Evolutionary conservation across 2,329 filamentous ascomycete species (phyloP).

Genomic region (Talaromyces sp.): DNA sequence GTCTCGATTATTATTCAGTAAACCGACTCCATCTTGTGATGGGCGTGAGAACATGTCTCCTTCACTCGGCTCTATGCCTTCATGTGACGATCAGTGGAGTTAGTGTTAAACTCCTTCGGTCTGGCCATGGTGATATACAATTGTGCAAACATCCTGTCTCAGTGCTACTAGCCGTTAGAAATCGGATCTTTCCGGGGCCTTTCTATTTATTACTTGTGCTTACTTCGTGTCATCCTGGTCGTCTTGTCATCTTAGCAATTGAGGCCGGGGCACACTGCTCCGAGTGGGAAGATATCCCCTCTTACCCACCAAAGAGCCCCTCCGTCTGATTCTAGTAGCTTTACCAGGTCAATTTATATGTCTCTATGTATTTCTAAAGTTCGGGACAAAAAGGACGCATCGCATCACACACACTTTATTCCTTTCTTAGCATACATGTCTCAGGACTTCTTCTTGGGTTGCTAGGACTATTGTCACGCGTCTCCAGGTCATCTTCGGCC

Average conservation of each 20-base stretch:
- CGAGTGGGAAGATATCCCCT: neutral
- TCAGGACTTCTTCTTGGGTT: too few relatives aligned
- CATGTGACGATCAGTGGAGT: neutral
- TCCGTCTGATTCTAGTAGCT: neutral
- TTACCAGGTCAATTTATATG: neutral
- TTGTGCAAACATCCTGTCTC: neutral
- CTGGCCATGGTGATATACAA: neutral
- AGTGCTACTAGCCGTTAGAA: neutral
- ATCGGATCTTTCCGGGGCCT: neutral
- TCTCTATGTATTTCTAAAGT: too few relatives aligned
- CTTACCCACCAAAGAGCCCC: neutral
- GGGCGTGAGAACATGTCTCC: neutral
- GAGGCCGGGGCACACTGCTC: neutral
- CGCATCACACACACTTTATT: too few relatives aligned
- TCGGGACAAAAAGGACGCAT: too few relatives aligned
- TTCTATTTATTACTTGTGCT: neutral
- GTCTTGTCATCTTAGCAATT: neutral
- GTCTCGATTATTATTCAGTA: neutral
- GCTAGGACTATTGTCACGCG: too few relatives aligned
- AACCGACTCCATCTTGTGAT: neutral
- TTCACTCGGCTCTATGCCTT: neutral
- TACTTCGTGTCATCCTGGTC: neutral
- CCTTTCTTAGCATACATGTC: too few relatives aligned
- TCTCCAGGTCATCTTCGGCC: too few relatives aligned
- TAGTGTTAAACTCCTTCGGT: neutral